Evolutionary conservation across 345 rosid genomes (phyloP).

Genomic region (Hevea brasiliensis): DNA sequence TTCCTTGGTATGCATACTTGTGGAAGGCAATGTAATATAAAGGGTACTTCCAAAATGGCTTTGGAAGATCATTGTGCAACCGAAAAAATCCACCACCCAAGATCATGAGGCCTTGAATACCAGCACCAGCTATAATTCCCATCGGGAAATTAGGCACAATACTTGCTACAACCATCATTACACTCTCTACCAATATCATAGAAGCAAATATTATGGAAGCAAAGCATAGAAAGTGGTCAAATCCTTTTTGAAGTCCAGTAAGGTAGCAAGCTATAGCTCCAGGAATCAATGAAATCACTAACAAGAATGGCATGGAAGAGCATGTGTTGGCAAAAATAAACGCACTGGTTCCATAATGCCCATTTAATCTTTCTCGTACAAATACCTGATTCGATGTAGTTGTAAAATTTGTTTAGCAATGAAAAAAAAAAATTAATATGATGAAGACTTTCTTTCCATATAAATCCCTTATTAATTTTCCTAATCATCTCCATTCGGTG

Average conservation of each 20-base stretch:
- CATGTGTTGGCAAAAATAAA: slow-evolving; percentile 47
- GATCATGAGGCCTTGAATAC: slow-evolving; percentile 54
- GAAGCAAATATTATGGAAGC: slow-evolving; percentile 29
- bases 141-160: slow-evolving; percentile 46
- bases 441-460: too few species aligned
- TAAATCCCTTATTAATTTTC: too few species aligned
- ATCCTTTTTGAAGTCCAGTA: slow-evolving; percentile 37
- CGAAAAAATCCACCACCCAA: slow-evolving; percentile 52
- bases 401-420: too few species aligned
- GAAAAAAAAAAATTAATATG: too few species aligned
- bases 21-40: slow-evolving; percentile 42
- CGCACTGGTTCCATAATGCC: slow-evolving; percentile 47
- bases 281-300: slow-evolving; percentile 40
- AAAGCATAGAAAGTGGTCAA: slow-evolving; percentile 41
- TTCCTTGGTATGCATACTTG: slow-evolving; percentile 17
- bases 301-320: slow-evolving; percentile 43
- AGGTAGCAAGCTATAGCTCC: slow-evolving; percentile 41
- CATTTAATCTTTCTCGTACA: slow-evolving; percentile 58
- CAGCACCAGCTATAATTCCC: slow-evolving; percentile 56
- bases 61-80: slow-evolving; percentile 47
- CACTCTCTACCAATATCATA: slow-evolving; percentile 51
- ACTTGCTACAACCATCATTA: slow-evolving; percentile 60
- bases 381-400: too few species aligned
- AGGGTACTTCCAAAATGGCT: slow-evolving; percentile 46
- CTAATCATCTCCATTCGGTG: slow-evolving; percentile 5